phyloP scores from a whole-genome alignment of 257 asterid species.

The Plantago major region DNA sequence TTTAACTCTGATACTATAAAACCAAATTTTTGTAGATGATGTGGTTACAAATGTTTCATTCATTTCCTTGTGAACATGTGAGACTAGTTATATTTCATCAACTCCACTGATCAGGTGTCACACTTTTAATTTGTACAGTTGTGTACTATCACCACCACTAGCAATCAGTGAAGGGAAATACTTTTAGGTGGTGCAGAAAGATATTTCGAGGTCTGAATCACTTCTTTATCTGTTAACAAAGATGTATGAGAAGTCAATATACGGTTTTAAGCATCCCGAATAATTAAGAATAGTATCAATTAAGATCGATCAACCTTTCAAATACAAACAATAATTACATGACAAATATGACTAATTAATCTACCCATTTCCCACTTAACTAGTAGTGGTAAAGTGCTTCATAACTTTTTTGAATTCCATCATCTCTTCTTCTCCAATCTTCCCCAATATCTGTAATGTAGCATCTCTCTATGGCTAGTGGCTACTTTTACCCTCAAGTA shows the following conservation, averaged over 20 bases:
- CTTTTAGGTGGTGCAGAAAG: background rate
- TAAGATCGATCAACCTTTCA: too few relatives aligned
- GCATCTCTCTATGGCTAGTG: constrained; percentile 20
- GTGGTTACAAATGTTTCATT: too few relatives aligned
- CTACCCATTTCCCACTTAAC: constrained; percentile 19
- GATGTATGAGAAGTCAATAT: background rate
- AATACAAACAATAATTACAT: background rate
- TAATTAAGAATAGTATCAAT: too few relatives aligned
- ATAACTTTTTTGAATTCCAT: constrained; percentile 18
- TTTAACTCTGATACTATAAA: too few relatives aligned
- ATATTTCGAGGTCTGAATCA: background rate
- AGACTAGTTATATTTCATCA: too few relatives aligned
- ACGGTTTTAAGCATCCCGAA: background rate
- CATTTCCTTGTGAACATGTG: too few relatives aligned
- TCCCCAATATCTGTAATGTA: background rate
- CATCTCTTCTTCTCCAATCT: constrained; percentile 5
- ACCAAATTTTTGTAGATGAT: too few relatives aligned
- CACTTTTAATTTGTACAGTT: constrained; percentile 1
- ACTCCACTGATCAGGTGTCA: too few relatives aligned
- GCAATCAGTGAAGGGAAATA: constrained; percentile 1
- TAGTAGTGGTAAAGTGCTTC: constrained; percentile 18
- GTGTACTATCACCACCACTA: constrained; percentile 22
- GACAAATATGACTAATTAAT: constrained; percentile 7
- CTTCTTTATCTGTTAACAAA: too few relatives aligned
- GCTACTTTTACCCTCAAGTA: background rate